A percentile compares a stretch with the other conserved stretches of the same genome.
Evolutionary conservation across 1,139 yeast species (phyloP).

Genomic region (Blastobotrys apis): DNA sequence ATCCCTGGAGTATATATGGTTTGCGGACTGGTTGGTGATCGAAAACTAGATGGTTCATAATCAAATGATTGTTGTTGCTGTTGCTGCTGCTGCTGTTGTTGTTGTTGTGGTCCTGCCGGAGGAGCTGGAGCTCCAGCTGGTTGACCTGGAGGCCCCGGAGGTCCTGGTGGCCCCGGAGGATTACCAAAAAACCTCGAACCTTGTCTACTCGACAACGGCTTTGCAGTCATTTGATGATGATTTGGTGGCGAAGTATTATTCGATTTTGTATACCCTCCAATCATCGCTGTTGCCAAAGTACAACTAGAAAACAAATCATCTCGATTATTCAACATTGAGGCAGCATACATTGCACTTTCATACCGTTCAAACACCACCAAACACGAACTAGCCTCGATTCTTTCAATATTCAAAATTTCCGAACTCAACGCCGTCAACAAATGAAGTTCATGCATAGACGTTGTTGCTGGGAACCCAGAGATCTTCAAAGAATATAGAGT

Average conservation of each 20-base stretch:
- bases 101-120: too few relatives aligned
- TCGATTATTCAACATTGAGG: conserved; percentile 1
- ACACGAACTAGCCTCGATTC: conserved; percentile 36
- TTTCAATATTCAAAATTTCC: conserved; percentile 63
- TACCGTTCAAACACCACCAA: background rate
- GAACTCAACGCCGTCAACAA: conserved; percentile 75
- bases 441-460: conserved; percentile 49
- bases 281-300: conserved; percentile 1
- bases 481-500: background rate
- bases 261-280: background rate
- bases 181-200: conserved; percentile 1
- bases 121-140: too few relatives aligned
- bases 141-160: too few relatives aligned
- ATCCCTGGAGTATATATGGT: conserved; percentile 17
- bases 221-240: too few relatives aligned
- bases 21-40: conserved; percentile 31
- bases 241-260: background rate
- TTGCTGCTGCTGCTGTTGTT: conserved; percentile 8
- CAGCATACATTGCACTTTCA: conserved; percentile 1
- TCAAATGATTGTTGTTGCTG: conserved; percentile 2
- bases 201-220: background rate
- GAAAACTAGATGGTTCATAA: background rate
- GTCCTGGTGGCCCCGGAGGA: too few relatives aligned
- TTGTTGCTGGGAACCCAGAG: background rate
- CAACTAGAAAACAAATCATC: background rate